phyloP scores from a whole-genome alignment of 805 yeast species.

The Hanseniaspora pseudoguilliermondii region DNA sequence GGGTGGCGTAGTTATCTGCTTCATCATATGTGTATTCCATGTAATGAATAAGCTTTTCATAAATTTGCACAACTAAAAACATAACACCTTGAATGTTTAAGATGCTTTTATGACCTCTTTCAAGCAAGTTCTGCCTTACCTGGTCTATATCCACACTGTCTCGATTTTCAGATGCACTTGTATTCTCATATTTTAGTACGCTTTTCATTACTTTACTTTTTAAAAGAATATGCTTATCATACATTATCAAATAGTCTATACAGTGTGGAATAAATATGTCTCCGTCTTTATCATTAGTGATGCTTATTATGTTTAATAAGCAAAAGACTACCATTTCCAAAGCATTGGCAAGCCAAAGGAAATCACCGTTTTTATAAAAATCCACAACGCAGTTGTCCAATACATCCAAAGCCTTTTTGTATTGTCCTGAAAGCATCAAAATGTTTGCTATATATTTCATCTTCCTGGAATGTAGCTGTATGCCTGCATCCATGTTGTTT shows the following conservation, averaged over 20 bases:
- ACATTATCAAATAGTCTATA: not conserved
- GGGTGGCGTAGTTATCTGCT: conserved; percentile 70
- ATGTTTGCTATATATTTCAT: conserved; percentile 64
- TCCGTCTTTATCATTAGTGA: not conserved
- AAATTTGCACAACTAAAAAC: conserved; percentile 17
- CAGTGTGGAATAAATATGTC: not conserved
- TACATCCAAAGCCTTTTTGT: conserved; percentile 53
- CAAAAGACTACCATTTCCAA: conserved; percentile 39
- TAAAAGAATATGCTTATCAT: conserved; percentile 1
- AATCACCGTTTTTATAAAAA: conserved; percentile 54
- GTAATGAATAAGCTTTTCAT: conserved; percentile 31
- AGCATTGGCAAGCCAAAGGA: conserved; percentile 78
- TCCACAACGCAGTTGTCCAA: conserved; percentile 60
- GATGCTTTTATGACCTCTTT: not conserved
- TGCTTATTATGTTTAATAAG: not conserved
- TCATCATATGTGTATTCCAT: conserved; percentile 43
- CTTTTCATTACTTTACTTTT: not conserved
- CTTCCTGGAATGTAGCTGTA: conserved; percentile 57
- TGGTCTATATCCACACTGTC: not conserved
- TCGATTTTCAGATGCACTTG: not conserved
- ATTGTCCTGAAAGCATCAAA: conserved; percentile 67
- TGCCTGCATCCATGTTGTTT: conserved; percentile 24
- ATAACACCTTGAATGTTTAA: not conserved
- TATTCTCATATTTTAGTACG: not conserved
- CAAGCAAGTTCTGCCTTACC: not conserved